These are phyloP conservation scores for Xylariaceae sp. DNA, from an alignment of 2,329 filamentous ascomycete genomes.

Conservation along the genomic window DNA sequence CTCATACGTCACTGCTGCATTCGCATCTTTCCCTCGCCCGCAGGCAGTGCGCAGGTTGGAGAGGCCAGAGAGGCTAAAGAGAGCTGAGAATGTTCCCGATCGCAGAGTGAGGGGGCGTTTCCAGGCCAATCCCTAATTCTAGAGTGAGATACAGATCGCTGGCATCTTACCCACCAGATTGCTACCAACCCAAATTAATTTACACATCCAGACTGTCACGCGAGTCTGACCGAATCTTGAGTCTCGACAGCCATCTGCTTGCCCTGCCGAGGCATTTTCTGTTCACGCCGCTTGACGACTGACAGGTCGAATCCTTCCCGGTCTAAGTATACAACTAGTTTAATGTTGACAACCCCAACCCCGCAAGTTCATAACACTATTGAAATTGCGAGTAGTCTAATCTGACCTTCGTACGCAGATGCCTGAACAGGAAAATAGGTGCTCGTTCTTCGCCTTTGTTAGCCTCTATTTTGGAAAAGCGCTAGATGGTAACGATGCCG, in stretches of 20 bases:
- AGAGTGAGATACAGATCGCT: background rate
- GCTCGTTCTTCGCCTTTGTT: too few species aligned
- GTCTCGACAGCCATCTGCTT: background rate
- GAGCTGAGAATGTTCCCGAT: background rate
- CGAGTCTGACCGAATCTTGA: too few species aligned
- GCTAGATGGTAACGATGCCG: too few species aligned
- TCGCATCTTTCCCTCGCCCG: slow-evolving; percentile 5
- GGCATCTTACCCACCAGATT: background rate
- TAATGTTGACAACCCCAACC: background rate
- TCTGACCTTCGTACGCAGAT: too few species aligned
- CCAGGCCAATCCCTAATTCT: background rate
- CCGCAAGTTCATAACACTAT: slow-evolving; percentile 4
- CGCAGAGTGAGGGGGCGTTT: background rate
- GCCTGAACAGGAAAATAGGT: too few species aligned
- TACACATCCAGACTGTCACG: too few species aligned
- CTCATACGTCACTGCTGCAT: slow-evolving; percentile 2
- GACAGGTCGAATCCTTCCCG: background rate
- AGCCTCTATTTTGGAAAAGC: too few species aligned
- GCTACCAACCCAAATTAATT: too few species aligned
- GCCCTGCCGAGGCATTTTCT: slow-evolving; percentile 17
- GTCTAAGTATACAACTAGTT: slow-evolving; percentile 1
- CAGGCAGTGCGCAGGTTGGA: too few species aligned
- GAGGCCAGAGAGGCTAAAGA: background rate
- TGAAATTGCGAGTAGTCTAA: background rate
- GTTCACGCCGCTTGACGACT: background rate